Percentiles rank a stretch among this genome's conserved stretches.
Conservation (phyloP, 371 early-diverging fungal species). For the Zancudomyces culisetae region DNA sequence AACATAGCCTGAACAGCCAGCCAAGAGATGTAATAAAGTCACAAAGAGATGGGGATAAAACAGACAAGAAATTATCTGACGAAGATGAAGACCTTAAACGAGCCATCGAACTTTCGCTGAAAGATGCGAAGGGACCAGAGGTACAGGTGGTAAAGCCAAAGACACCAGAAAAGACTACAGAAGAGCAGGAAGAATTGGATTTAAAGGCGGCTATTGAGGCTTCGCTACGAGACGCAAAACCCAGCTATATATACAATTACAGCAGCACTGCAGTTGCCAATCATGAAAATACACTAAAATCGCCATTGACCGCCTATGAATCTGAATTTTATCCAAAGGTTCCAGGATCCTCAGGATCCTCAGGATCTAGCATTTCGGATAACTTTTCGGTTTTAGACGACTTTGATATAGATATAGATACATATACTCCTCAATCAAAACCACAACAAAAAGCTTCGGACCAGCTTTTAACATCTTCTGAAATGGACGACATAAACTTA, state of each 20-base stretch:
- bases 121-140: slow-evolving; percentile 36
- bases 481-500: slow-evolving; percentile 19
- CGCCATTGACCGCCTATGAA: neutral
- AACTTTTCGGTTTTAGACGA: too few species aligned
- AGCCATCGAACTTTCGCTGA: slow-evolving; percentile 71
- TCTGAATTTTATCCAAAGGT: slow-evolving; percentile 9
- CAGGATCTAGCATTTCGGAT: neutral
- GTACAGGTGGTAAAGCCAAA: neutral
- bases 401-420: slow-evolving; percentile 31
- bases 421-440: too few species aligned
- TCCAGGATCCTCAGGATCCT: neutral
- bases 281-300: slow-evolving; percentile 6
- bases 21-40: too few species aligned
- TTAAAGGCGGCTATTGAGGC: slow-evolving; percentile 83
- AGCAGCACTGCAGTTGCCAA: too few species aligned
- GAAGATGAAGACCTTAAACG: slow-evolving; percentile 71
- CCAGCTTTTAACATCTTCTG: slow-evolving; percentile 16
- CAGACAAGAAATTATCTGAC: too few species aligned
- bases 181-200: slow-evolving; percentile 67
- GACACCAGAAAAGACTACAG: slow-evolving; percentile 2
- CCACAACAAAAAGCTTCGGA: slow-evolving; percentile 27
- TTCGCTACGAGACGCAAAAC: slow-evolving; percentile 48
- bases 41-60: too few species aligned
- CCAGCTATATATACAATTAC: slow-evolving; percentile 5
- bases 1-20: too few species aligned